Percentiles rank a stretch among this genome's conserved stretches.
Evolutionary conservation across 345 rosid species (phyloP).

Genomic region (Eucalyptus sp.): DNA sequence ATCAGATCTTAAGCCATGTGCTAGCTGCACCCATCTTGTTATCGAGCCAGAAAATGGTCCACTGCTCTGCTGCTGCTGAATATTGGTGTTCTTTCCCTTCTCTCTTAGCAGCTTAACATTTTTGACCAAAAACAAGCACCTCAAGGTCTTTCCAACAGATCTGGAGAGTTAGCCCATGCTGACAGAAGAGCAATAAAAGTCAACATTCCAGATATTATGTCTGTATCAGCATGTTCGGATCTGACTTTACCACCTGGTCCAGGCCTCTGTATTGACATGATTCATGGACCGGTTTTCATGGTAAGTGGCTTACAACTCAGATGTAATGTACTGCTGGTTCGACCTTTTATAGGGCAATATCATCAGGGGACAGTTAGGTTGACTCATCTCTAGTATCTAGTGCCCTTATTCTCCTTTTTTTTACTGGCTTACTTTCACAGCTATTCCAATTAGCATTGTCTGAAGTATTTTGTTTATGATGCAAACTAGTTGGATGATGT

Average conservation of each 20-base stretch:
- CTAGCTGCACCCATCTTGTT: not conserved
- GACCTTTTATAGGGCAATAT: not conserved
- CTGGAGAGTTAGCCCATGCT: conserved; percentile 16
- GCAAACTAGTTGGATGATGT: not conserved
- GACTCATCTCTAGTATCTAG: not conserved
- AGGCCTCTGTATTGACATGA: conserved; percentile 82
- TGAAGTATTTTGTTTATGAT: not conserved
- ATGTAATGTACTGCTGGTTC: not conserved
- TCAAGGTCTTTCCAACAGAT: conserved; percentile 48
- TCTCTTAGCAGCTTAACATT: conserved; percentile 28
- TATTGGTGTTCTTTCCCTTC: not conserved
- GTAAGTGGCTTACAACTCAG: conserved; percentile 19
- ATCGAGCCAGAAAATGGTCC: not conserved
- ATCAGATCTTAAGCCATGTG: not conserved
- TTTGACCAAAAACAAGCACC: conserved; percentile 46
- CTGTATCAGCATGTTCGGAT: conserved; percentile 86
- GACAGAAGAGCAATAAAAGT: conserved; percentile 58
- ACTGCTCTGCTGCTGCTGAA: not conserved
- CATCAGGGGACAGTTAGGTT: not conserved
- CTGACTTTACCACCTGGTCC: conserved; percentile 96
- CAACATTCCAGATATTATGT: conserved; percentile 63
- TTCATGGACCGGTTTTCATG: conserved; percentile 68
- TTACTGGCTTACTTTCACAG: not conserved
- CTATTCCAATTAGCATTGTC: not conserved
- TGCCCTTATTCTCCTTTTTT: not conserved